Evolutionary conservation across 805 yeast species (phyloP), one percentile per base, ranked within the genome.

Genomic region (Saturnispora serradocipensis): DNA sequence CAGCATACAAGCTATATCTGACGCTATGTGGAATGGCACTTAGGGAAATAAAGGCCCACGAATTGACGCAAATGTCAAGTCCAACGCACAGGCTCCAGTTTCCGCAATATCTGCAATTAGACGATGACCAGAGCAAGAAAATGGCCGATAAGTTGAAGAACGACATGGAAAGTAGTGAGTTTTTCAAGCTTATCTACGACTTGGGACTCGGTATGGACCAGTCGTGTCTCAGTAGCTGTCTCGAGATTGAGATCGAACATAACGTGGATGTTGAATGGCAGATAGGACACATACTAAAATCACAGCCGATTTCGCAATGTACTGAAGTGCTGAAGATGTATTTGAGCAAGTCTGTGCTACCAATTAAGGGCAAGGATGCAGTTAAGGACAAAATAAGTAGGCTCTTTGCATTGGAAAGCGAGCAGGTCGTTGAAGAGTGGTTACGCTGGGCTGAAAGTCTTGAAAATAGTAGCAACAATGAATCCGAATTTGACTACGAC

Each of bases 191-290:
- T 20, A 43, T 49, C 18, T 49, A 43, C n/a, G 51, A 49, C 5
- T 15, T 49, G 11, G 22, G 28, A 13, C 28, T 49, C 15, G 46
- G 38, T 25, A 32, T 34, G 13, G 30, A 49, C 24, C 47, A 49
- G 15, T 11, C 20, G 20, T 43, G 46, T 28, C 13, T 49, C 3
- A 13, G 16, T 7, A 24, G 22, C 9, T 49, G 51, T 43, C 13
- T 49, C 6, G 47, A 35, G 18, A 16, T 18, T 13, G 51, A 49
- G 22, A 28, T 49, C 8, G 30, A 22, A 11, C 34, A 42, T 9
- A 43, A 34, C 8, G 46, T 49, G 5, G 43, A 49, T n/a, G 34
- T 49, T 16, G 51, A 49, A n/a, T n/a, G 43, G n/a, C 51, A 49
- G n/a, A 15, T 49, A 18, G 47, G 47, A n/a, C 47, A 49, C 25